Conservation (phyloP, 2,329 filamentous ascomycete genomes). For the Clarireedia homoeocarpa region DNA sequence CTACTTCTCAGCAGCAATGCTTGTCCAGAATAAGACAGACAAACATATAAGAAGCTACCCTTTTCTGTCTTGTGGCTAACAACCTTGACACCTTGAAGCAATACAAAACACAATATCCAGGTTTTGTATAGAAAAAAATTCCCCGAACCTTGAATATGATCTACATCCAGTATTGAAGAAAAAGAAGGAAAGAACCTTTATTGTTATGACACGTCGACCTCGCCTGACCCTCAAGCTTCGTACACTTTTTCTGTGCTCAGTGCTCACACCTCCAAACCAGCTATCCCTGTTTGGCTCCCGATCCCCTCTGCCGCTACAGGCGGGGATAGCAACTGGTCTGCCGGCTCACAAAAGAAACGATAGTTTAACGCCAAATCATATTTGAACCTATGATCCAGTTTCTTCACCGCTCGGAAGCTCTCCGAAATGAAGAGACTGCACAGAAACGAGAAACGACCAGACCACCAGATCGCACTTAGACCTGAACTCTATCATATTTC, state of each 20-base stretch:
- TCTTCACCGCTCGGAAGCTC: conserved; percentile 2
- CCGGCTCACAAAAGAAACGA: conserved; percentile 3
- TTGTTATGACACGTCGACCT: background rate
- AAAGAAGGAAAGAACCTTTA: background rate
- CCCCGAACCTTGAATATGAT: background rate
- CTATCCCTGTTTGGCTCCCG: conserved; percentile 1
- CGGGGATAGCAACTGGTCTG: background rate
- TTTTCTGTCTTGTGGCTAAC: background rate
- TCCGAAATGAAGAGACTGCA: background rate
- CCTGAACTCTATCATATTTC: background rate
- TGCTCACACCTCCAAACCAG: background rate
- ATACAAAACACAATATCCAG: background rate
- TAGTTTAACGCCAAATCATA: background rate
- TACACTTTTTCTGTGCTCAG: background rate
- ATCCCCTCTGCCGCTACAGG: conserved; percentile 2
- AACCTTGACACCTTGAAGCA: background rate
- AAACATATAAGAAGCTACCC: background rate
- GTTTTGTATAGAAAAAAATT: background rate
- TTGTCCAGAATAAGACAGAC: background rate
- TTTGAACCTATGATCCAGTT: background rate
- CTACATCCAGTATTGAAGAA: background rate
- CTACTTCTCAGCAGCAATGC: background rate
- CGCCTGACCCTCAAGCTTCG: no score
- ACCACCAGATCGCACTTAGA: background rate
- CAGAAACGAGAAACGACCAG: background rate